These are phyloP conservation scores for Fusarium gaditjirri DNA, from an alignment of 2,329 filamentous ascomycete species.

Conservation along the genomic window DNA sequence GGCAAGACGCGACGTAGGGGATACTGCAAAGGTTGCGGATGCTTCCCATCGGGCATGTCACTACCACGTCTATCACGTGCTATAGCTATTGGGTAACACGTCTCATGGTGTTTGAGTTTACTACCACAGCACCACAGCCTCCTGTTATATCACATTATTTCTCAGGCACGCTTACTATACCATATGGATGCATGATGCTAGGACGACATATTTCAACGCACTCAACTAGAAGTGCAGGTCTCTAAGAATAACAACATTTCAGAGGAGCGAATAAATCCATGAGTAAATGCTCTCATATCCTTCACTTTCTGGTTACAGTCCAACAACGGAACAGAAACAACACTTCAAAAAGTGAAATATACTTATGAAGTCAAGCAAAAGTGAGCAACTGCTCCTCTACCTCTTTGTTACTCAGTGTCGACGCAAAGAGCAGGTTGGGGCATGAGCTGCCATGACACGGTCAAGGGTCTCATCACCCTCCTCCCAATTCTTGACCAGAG, in stretches of 20 bases:
- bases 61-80: neutral
- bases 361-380: neutral
- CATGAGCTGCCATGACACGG: conserved; percentile 49
- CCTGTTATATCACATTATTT: neutral
- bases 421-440: conserved; percentile 43
- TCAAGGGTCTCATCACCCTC: conserved; percentile 53
- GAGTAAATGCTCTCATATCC: neutral
- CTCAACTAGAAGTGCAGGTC: neutral
- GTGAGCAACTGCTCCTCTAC: neutral
- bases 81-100: neutral
- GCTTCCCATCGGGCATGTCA: neutral
- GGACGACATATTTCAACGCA: neutral
- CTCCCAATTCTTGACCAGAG: conserved; percentile 54
- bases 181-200: neutral
- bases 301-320: neutral
- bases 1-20: conserved; percentile 27
- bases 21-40: neutral
- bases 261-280: neutral
- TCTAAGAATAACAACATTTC: neutral
- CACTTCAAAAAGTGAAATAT: neutral
- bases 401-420: conserved; percentile 13
- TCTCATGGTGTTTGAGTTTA: neutral
- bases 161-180: neutral
- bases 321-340: neutral
- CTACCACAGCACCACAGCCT: neutral